Evolutionary conservation across 1,139 yeast species (phyloP).

Genomic region (Scheffersomyces cryptocercus): DNA sequence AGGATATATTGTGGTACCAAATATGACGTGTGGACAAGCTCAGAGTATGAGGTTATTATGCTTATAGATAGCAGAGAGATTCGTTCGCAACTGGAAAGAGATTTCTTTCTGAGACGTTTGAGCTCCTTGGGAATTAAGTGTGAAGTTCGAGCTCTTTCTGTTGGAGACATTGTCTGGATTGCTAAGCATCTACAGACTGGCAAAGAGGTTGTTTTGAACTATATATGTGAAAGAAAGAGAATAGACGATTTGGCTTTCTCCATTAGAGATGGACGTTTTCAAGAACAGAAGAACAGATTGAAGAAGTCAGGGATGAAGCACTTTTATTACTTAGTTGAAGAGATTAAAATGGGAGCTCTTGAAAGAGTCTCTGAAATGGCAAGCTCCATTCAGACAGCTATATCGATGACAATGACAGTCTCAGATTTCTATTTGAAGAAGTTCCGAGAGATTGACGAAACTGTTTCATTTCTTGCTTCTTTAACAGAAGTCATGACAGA

Average conservation of each 20-base stretch:
- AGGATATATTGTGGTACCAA: conserved; percentile 22
- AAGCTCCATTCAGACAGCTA: conserved; percentile 74
- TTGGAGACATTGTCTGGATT: conserved; percentile 91
- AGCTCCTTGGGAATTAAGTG: conserved; percentile 48
- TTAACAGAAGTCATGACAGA: conserved; percentile 54
- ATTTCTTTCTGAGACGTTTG: conserved; percentile 62
- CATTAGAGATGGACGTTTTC: conserved; percentile 82
- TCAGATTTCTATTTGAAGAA: conserved; percentile 69
- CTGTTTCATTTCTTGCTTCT: conserved; percentile 61
- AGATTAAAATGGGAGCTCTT: conserved; percentile 47
- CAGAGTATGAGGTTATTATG: conserved; percentile 58
- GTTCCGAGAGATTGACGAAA: conserved; percentile 73
- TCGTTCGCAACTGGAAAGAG: conserved; percentile 58
- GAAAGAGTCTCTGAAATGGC: conserved; percentile 44
- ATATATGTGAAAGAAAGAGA: conserved; percentile 84
- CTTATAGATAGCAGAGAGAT: conserved; percentile 84
- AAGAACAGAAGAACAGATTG: conserved; percentile 81
- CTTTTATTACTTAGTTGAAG: conserved; percentile 83
- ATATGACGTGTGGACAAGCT: conserved; percentile 40
- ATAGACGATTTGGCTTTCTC: conserved; percentile 82
- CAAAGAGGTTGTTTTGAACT: conserved; percentile 70
- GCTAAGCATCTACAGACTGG: conserved; percentile 64
- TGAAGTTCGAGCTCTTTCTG: conserved; percentile 60
- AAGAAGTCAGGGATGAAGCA: conserved; percentile 66
- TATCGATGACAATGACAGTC: conserved; percentile 68